A percentile compares a stretch with the other conserved stretches of the same genome.
Conservation (phyloP, 495 filamentous ascomycete genomes). For the Halenospora varia region DNA sequence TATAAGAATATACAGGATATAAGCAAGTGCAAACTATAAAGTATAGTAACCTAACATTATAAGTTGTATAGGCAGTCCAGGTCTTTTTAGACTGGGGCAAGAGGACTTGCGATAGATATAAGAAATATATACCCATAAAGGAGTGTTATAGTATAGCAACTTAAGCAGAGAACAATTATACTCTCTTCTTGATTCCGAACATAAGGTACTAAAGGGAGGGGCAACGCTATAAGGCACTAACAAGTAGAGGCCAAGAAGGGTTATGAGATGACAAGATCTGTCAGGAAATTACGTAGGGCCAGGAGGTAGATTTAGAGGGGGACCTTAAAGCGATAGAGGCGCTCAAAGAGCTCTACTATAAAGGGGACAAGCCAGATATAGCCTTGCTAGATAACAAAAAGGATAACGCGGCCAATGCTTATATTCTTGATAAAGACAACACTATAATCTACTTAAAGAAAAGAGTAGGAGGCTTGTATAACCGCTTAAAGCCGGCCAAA, state of each 20-base stretch:
- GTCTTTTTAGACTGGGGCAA: background rate
- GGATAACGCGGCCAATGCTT: too few species aligned
- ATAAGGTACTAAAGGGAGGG: background rate
- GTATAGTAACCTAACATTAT: background rate
- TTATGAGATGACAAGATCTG: background rate
- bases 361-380: too few species aligned
- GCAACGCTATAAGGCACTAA: constrained; percentile 1
- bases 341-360: too few species aligned
- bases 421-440: too few species aligned
- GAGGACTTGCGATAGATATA: constrained; percentile 9
- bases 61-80: background rate
- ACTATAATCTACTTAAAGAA: too few species aligned
- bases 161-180: constrained; percentile 5
- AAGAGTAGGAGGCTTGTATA: too few species aligned
- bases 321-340: too few species aligned
- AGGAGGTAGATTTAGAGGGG: too few species aligned
- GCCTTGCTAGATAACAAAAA: too few species aligned
- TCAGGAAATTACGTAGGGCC: background rate
- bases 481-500: too few species aligned
- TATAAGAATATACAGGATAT: background rate
- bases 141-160: constrained; percentile 8
- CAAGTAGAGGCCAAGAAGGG: background rate
- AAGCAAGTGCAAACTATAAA: background rate
- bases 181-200: constrained; percentile 5
- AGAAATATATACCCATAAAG: constrained; percentile 2